A percentile compares a stretch with the other conserved stretches of the same genome.
phyloP scores from a whole-genome alignment of 2,329 filamentous ascomycete species.

The Gremmenia infestans region DNA sequence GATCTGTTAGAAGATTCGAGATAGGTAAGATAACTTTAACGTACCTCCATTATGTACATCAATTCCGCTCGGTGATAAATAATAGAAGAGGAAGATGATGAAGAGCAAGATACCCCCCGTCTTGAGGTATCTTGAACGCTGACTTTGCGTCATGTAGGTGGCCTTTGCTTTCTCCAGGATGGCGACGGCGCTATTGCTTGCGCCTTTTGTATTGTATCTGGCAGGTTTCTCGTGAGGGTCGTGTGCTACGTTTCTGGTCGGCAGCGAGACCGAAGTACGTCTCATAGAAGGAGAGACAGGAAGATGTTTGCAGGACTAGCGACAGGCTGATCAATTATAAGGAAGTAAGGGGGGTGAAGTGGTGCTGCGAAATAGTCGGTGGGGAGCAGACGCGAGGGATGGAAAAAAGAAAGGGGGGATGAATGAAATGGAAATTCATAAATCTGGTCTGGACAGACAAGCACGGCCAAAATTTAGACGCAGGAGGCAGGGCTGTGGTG shows the following conservation, averaged over 20 bases:
- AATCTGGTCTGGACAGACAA: not conserved
- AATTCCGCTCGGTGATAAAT: constrained; percentile 53
- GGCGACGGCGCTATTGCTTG: constrained; percentile 35
- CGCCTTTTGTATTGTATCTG: constrained; percentile 49
- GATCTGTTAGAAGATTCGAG: not conserved
- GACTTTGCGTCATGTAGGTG: constrained; percentile 57
- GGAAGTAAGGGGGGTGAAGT: not conserved
- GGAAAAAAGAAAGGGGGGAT: constrained; percentile 6
- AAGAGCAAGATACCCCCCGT: constrained; percentile 57
- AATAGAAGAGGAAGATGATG: constrained; percentile 58
- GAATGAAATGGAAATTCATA: constrained; percentile 6
- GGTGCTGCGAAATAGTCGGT: not conserved
- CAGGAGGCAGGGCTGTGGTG: not conserved
- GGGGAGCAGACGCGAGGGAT: not conserved
- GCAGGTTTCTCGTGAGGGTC: constrained; percentile 62
- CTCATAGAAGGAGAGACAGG: constrained; percentile 44
- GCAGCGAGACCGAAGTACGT: constrained; percentile 60
- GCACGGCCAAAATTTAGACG: not conserved
- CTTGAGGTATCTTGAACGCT: constrained; percentile 61
- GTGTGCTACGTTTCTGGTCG: constrained; percentile 54
- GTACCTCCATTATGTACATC: constrained; percentile 25
- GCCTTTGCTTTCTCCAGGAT: constrained; percentile 52
- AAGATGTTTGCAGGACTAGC: constrained; percentile 4
- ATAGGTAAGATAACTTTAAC: not conserved
- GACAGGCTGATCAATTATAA: not conserved